A percentile compares a stretch with the other conserved stretches of the same genome.
Evolutionary conservation across 768 basidiomycete species (phyloP).

Genomic region (Mrakia hoshinonis): DNA sequence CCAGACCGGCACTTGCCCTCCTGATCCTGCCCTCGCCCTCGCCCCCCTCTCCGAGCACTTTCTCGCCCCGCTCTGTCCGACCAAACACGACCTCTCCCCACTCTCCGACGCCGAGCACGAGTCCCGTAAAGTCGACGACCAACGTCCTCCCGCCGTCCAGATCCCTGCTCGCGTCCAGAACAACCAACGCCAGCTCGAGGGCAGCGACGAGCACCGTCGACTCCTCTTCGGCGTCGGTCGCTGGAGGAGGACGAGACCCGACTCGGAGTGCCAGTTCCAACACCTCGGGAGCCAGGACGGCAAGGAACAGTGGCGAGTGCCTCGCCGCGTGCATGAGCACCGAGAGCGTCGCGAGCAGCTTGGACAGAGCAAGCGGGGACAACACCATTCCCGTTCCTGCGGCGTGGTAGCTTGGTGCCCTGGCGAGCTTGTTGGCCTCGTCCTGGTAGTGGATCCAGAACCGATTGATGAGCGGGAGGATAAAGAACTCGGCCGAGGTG

Average conservation of each 20-base stretch:
- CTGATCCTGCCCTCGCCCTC: constrained; percentile 58
- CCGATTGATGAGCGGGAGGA: constrained; percentile 80
- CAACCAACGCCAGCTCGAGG: constrained; percentile 66
- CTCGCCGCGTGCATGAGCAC: constrained; percentile 74
- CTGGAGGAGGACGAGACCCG: constrained; percentile 49
- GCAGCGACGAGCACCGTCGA: constrained; percentile 65
- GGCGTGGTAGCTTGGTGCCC: constrained; percentile 53
- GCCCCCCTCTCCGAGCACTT: constrained; percentile 46
- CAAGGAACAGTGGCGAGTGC: constrained; percentile 70
- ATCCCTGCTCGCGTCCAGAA: constrained; percentile 65
- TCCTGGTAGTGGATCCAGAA: constrained; percentile 93
- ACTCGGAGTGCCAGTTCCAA: constrained; percentile 75
- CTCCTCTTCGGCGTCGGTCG: constrained; percentile 37
- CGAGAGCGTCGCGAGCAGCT: constrained; percentile 64
- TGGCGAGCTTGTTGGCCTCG: constrained; percentile 59
- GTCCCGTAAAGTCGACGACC: constrained; percentile 61
- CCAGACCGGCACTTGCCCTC: constrained; percentile 25
- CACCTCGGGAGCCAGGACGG: constrained; percentile 68
- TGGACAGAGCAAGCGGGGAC: constrained; percentile 64
- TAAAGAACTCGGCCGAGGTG: constrained; percentile 78
- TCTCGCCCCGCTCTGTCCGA: constrained; percentile 55
- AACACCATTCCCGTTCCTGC: constrained; percentile 76
- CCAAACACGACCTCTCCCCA: constrained; percentile 69
- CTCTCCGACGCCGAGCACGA: constrained; percentile 64
- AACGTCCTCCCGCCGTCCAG: constrained; percentile 68